Evolutionary conservation across 2,329 filamentous ascomycete genomes (phyloP).

Genomic region (Clonostachys chloroleuca): DNA sequence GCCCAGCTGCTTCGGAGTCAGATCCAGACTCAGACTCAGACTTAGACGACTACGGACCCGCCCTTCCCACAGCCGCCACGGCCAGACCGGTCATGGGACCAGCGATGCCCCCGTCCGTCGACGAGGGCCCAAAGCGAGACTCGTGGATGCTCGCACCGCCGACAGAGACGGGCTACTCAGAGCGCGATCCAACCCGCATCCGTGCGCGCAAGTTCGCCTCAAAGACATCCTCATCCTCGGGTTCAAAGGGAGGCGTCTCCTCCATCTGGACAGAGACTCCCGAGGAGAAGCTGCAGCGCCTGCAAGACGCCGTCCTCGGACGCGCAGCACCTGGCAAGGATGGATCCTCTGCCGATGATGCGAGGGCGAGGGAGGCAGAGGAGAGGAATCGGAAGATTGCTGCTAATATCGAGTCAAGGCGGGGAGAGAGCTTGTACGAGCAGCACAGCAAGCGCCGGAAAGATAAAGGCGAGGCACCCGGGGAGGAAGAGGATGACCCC

Average conservation of each 20-base stretch:
- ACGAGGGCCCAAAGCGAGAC: constrained; percentile 62
- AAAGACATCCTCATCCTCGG: constrained; percentile 28
- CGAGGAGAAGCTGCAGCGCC: constrained; percentile 75
- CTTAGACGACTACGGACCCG: constrained; percentile 52
- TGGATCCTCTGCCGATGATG: constrained; percentile 27
- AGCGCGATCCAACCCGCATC: constrained; percentile 77
- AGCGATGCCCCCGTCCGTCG: constrained; percentile 20
- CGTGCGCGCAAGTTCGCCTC: constrained; percentile 80
- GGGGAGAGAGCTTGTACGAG: constrained; percentile 56
- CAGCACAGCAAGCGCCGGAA: constrained; percentile 39
- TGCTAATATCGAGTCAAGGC: constrained; percentile 45
- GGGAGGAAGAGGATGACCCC: constrained; percentile 81
- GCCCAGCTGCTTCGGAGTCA: constrained; percentile 14
- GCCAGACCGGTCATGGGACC: constrained; percentile 34
- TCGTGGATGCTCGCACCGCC: constrained; percentile 81
- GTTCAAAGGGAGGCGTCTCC: constrained; percentile 24
- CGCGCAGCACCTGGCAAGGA: constrained; percentile 35
- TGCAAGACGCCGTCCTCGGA: constrained; percentile 80
- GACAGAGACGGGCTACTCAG: constrained; percentile 47
- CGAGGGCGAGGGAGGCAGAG: constrained; percentile 52
- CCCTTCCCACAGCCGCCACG: constrained; percentile 43
- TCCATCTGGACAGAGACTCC: constrained; percentile 90
- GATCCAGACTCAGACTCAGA: constrained; percentile 36
- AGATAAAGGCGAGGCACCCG: constrained; percentile 26
- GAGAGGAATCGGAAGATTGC: constrained; percentile 43